Evolutionary conservation across 1,284 basidiomycete species (phyloP), one percentile per base, ranked within the genome.

Genomic region (Cerrena zonata): DNA sequence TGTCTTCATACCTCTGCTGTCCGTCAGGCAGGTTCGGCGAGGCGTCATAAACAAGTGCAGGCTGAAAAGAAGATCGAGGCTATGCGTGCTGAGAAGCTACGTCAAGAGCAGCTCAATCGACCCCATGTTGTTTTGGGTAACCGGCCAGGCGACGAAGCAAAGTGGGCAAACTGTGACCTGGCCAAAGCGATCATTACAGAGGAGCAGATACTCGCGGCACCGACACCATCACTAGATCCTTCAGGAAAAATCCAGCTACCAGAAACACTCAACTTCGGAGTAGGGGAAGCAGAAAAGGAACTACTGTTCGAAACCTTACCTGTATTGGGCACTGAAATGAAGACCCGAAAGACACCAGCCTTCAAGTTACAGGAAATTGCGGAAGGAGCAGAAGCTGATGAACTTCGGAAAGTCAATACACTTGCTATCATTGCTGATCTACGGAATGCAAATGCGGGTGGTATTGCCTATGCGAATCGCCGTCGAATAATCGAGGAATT

Each of bases 381-480:
- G 25, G 53, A 57, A 42, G 58, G 55, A 23, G 61, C 58, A 7
- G 61, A 66, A 56, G 47, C 62, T 21, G 67, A 65, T 44, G 85
- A 91, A 62, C 50, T 73, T 34, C 60, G 53, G 42, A 92, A 89
- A 67, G 78, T 78, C 10, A 80, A 80, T 53, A 68, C 73, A 56
- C 76, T 96, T 52, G 80, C 85, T 30, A 76, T 80, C 54, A 70
- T 94, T 36, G 70, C 93, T 44, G 94, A 96, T 68, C 70, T 98
- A 60, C 74, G 86, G 53, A 96, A 97, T 62, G 87, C 94, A 21
- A 89, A 86, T 61, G 89, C 90, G 36, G 75, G 72, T 44, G 91
- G 90, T 18, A 86, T 97, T 55, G 82, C 90, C 55, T 88, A 80
- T 56, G 90, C 94, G 69, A 97, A 97, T 68, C 77, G 86, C 53